phyloP scores from a whole-genome alignment of 108 stramenopile species.

The Cyclotella choctawhatcheeana region DNA sequence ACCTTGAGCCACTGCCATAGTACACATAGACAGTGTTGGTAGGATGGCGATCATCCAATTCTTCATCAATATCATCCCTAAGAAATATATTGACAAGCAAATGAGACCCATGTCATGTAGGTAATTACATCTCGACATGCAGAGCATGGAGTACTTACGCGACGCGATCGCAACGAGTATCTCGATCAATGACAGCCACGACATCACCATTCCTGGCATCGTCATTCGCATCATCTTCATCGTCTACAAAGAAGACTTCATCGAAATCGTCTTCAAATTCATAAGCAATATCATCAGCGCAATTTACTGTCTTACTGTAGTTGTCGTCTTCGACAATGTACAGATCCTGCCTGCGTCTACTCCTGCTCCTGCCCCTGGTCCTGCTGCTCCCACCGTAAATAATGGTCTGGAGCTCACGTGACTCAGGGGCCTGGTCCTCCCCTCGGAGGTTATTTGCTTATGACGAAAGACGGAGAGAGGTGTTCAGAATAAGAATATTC shows the following conservation, averaged over 20 bases:
- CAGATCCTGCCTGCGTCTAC: not conserved
- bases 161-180: not conserved
- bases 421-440: not conserved
- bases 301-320: not conserved
- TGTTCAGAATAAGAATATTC: not conserved
- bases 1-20: not conserved
- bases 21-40: not conserved
- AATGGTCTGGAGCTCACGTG: slow-evolving; percentile 5
- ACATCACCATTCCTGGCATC: not conserved
- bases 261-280: slow-evolving; percentile 4
- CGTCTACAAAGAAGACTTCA: not conserved
- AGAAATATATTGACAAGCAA: not conserved
- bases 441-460: slow-evolving; percentile 8
- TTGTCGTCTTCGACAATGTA: slow-evolving; percentile 8
- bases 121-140: not conserved
- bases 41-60: not conserved
- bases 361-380: not conserved
- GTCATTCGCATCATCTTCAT: not conserved
- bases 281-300: not conserved
- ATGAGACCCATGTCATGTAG: not conserved
- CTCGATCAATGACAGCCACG: not conserved
- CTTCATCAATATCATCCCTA: not conserved
- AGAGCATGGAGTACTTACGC: not conserved
- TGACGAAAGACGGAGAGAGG: not conserved
- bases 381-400: not conserved